Base-by-base conservation (phyloP, 768 basidiomycete species). In the Rhodotorula babjevae region DNA sequence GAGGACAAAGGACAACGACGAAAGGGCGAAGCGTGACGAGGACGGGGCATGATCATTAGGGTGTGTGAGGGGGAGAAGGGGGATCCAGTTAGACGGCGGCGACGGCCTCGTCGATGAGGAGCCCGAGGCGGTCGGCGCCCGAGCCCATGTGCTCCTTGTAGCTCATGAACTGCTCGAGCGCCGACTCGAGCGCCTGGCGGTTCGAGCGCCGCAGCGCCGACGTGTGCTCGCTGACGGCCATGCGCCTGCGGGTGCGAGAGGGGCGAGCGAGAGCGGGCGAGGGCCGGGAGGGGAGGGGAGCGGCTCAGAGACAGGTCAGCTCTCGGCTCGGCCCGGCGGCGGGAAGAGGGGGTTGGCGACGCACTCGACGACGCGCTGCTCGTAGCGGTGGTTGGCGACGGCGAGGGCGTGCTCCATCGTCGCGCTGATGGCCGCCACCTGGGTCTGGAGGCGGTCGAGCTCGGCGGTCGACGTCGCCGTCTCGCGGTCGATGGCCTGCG, bases 141-240 rank as follows among this genome's bases (percentile, higher is more conserved):
- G 19, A 52, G 27, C 21, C 56, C 71, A 72, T 72, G 62, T 72
- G 67, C 53, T 72, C 71, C 62, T 72, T 72, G 67, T 74, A 78
- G 31, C 55, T 55, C 56, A 78, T 57, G 59, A 78, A 67, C n/a
- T 68, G 60, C 29, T 77, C 78, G 44, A 78, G 69, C 44, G 72
- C 67, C 21, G 46, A 15, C 40, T 68, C 73, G 58, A 76, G 50
- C 0, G 76, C 79, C 27, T 49, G 69, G 33, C 70, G 74, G 56
- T 76, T 75, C 47, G 65, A 67, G 52, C 53, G 56, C 9, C 77
- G 69, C 25, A 79, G 50, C 21, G 67, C 63, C 25, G 63, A 53
- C 40, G 77, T 74, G 14, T 76, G 63, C 40, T 61, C 59, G 18
- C 65, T 31, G 0, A 64, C 65, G 1, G 56, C 44, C 44, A 69